These are phyloP conservation scores for Camelina neglecta DNA, from an alignment of 345 rosid species.

Conservation along the genomic window DNA sequence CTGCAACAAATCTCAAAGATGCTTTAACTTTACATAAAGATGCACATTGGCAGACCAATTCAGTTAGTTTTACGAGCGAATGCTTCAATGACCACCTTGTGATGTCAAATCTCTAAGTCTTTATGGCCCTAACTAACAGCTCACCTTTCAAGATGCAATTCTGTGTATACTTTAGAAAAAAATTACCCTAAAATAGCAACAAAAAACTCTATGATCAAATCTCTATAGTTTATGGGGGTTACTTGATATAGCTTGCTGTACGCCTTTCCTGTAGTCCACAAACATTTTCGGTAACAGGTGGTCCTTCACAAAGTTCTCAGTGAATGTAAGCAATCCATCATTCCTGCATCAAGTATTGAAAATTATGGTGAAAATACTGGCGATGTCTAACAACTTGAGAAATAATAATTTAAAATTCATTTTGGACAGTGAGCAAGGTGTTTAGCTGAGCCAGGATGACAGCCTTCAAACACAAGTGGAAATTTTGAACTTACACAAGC, in stretches of 20 bases:
- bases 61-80: conserved; percentile 29
- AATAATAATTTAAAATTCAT: conserved; percentile 25
- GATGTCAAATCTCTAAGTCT: conserved; percentile 13
- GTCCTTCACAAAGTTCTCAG: conserved; percentile 98
- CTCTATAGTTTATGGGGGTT: conserved; percentile 50
- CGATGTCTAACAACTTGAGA: conserved; percentile 16
- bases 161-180: conserved; percentile 18
- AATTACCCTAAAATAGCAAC: conserved; percentile 28
- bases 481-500: conserved; percentile 72
- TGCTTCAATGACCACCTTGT: conserved; percentile 23
- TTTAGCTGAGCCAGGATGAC: conserved; percentile 29
- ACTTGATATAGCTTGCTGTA: conserved; percentile 99
- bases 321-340: conserved; percentile 92
- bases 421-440: conserved; percentile 20
- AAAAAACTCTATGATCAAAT: conserved; percentile 33
- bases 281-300: conserved; percentile 97
- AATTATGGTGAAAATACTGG: conserved; percentile 16
- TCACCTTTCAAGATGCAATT: conserved; percentile 26
- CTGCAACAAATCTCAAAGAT: conserved; percentile 25
- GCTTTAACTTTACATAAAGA: conserved; percentile 19
- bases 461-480: conserved; percentile 5
- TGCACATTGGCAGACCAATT: conserved; percentile 16
- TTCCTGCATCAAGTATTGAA: conserved; percentile 57
- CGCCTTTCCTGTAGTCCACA: conserved; percentile 96
- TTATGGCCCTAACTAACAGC: conserved; percentile 25